These are phyloP conservation scores for Neonectria magnoliae DNA, from an alignment of 2,329 filamentous ascomycete species.

Conservation along the genomic window DNA sequence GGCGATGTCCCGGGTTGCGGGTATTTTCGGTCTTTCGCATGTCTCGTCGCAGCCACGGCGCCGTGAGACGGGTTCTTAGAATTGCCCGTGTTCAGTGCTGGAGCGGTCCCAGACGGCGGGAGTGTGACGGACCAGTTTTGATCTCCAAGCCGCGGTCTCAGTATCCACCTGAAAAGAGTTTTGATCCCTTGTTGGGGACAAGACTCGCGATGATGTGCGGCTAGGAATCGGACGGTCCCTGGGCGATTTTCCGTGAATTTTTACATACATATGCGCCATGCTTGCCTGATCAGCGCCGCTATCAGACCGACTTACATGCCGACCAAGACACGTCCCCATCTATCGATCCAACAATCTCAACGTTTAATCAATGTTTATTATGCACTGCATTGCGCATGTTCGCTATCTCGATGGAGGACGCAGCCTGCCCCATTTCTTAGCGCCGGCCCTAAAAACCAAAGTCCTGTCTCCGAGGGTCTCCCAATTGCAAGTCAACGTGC, in stretches of 20 bases:
- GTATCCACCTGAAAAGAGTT: not conserved
- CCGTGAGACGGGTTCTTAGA: not conserved
- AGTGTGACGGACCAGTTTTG: not conserved
- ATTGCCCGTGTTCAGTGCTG: not conserved
- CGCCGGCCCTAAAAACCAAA: not conserved
- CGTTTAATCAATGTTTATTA: not conserved
- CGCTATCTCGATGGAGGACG: not conserved
- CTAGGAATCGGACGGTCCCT: not conserved
- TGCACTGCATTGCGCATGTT: not conserved
- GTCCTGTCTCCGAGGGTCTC: not conserved
- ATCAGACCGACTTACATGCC: not conserved
- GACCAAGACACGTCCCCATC: not conserved
- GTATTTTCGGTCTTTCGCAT: not conserved
- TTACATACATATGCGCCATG: not conserved
- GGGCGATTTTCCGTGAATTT: not conserved
- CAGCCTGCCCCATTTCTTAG: not conserved
- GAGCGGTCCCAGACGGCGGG: slow-evolving; percentile 2
- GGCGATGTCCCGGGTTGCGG: not conserved
- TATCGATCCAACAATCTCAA: not conserved
- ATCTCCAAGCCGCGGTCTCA: not conserved
- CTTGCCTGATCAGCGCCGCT: not conserved
- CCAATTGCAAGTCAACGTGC: not conserved
- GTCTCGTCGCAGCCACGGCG: not conserved
- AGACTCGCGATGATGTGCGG: not conserved
- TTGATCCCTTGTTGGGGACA: not conserved